Conservation (phyloP, 2,329 filamentous ascomycete genomes). For the Uncinocarpus reesii region DNA sequence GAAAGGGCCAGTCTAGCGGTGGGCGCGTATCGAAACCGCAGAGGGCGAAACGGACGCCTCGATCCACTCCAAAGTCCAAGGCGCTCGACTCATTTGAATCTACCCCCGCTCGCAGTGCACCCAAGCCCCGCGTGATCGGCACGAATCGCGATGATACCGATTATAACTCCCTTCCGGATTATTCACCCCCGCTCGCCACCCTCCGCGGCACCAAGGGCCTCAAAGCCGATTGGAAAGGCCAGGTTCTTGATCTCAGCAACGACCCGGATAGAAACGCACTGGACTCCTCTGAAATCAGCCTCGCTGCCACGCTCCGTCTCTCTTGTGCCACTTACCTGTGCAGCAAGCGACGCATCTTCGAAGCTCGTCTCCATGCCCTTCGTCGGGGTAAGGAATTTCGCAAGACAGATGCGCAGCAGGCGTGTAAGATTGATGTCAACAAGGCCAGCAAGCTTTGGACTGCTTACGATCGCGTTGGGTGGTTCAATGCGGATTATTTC, state of each 20-base stretch:
- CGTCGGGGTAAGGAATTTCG: slow-evolving; percentile 70
- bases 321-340: slow-evolving; percentile 82
- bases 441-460: slow-evolving; percentile 90
- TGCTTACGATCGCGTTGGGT: slow-evolving; percentile 76
- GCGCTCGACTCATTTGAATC: slow-evolving; percentile 31
- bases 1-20: slow-evolving; percentile 16
- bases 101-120: slow-evolving; percentile 25
- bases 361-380: slow-evolving; percentile 58
- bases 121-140: slow-evolving; percentile 40
- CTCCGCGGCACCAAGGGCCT: slow-evolving; percentile 60
- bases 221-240: slow-evolving; percentile 81
- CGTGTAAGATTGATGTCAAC: slow-evolving; percentile 97
- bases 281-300: slow-evolving; percentile 63
- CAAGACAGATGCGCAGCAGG: slow-evolving; percentile 90
- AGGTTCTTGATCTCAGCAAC: slow-evolving; percentile 61
- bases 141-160: slow-evolving; percentile 74
- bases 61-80: slow-evolving; percentile 33
- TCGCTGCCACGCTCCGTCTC: slow-evolving; percentile 70
- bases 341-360: slow-evolving; percentile 86
- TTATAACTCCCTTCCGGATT: slow-evolving; percentile 61
- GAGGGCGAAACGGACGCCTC: slow-evolving; percentile 31
- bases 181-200: slow-evolving; percentile 57
- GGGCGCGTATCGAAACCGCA: slow-evolving; percentile 24
- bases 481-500: slow-evolving; percentile 55
- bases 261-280: slow-evolving; percentile 62